Conservation (phyloP, 73 alveolate species). For the Paraurostyla sp. region DNA sequence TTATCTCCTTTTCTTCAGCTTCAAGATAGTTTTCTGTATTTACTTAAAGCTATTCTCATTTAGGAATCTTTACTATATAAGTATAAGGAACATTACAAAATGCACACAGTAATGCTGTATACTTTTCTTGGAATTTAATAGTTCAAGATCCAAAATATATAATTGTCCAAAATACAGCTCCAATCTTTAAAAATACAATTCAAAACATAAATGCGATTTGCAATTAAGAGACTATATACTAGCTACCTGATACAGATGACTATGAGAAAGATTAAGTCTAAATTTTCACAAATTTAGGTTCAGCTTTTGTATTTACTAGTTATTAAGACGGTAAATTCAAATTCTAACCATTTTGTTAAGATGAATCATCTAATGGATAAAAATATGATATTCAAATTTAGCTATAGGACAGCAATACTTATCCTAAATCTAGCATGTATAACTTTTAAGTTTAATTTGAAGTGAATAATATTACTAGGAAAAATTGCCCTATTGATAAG, state of each 20-base stretch:
- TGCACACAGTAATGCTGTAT: too few species aligned
- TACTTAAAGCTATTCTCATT: too few species aligned
- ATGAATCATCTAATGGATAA: not conserved
- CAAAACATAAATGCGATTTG: not conserved
- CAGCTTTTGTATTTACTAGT: not conserved
- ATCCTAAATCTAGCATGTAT: not conserved
- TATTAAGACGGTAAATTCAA: not conserved
- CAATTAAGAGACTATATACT: not conserved
- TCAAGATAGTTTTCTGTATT: too few species aligned
- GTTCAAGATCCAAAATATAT: not conserved
- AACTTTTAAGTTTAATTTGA: not conserved
- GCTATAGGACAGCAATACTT: not conserved
- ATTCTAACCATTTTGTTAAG: not conserved
- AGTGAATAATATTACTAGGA: not conserved
- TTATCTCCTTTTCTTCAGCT: too few species aligned
- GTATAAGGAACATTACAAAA: too few species aligned
- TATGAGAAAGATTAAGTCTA: not conserved
- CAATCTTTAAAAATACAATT: not conserved
- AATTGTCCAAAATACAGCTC: not conserved
- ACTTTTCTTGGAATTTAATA: too few species aligned
- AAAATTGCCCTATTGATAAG: not conserved
- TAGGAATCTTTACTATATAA: too few species aligned
- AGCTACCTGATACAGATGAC: not conserved
- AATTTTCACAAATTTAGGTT: not conserved
- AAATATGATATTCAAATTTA: not conserved